A percentile compares a stretch with the other conserved stretches of the same genome.
These are phyloP conservation scores for Lachnum nothofagi DNA, from an alignment of 2,329 filamentous ascomycete genomes.

Conservation along the genomic window DNA sequence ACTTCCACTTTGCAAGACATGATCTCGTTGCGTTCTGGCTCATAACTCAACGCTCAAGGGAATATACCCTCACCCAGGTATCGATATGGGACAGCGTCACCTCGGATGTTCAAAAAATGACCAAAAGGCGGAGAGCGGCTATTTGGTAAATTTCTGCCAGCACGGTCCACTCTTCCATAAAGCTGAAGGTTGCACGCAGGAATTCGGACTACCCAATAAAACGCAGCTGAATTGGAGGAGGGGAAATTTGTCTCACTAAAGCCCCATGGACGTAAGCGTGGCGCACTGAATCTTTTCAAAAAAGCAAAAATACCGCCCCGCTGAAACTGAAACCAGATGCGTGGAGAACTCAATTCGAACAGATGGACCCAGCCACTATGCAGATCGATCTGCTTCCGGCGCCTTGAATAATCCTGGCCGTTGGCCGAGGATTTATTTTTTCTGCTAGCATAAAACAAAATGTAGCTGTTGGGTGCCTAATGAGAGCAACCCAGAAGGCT, in stretches of 20 bases:
- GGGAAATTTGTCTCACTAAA: too few species aligned
- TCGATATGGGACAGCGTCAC: too few species aligned
- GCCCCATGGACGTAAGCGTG: too few species aligned
- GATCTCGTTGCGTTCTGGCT: neutral
- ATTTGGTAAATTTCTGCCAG: too few species aligned
- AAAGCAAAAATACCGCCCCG: neutral
- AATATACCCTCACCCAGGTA: too few species aligned
- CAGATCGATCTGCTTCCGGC: neutral
- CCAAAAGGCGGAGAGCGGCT: neutral
- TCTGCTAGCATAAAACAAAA: too few species aligned
- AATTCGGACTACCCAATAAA: neutral
- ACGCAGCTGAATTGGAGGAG: too few species aligned
- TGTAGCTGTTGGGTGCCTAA: too few species aligned
- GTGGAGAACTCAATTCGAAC: too few species aligned
- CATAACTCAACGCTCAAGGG: slow-evolving; percentile 5
- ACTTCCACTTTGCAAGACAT: slow-evolving; percentile 16
- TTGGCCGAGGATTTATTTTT: too few species aligned
- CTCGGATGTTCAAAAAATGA: too few species aligned
- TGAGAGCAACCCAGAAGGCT: too few species aligned
- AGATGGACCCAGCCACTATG: slow-evolving; percentile 4
- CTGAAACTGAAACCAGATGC: neutral
- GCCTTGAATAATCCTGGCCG: neutral
- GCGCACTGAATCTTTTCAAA: neutral
- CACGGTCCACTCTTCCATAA: slow-evolving; percentile 2
- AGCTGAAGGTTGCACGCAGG: neutral